A percentile compares a stretch with the other conserved stretches of the same genome.
Evolutionary conservation across 805 yeast genomes (phyloP).

Genomic region (Torulaspora indica): DNA sequence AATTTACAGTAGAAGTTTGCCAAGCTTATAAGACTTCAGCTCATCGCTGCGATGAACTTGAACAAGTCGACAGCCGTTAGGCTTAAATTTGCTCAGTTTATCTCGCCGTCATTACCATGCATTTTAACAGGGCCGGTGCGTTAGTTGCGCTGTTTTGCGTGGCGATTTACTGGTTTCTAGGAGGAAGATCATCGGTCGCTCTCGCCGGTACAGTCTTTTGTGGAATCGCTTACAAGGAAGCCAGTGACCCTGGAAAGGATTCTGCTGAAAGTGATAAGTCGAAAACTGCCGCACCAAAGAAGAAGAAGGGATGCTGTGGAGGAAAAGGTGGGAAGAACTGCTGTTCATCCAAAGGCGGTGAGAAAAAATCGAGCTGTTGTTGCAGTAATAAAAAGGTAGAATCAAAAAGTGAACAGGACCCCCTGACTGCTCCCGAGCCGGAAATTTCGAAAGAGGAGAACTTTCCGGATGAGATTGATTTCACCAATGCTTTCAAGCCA

Average conservation of each 20-base stretch:
- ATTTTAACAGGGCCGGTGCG: slow-evolving; percentile 6
- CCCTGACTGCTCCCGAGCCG: slow-evolving; percentile 13
- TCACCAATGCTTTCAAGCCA: slow-evolving; percentile 37
- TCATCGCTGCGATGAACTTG: slow-evolving; percentile 2
- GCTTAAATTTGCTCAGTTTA: neutral
- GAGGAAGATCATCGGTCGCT: slow-evolving; percentile 39
- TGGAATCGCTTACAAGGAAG: slow-evolving; percentile 22
- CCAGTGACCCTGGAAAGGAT: slow-evolving; percentile 5
- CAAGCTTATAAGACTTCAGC: neutral
- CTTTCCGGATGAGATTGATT: slow-evolving; percentile 36
- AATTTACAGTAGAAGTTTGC: neutral
- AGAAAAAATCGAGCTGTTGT: slow-evolving; percentile 25
- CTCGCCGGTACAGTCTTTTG: slow-evolving; percentile 29
- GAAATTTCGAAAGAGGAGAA: slow-evolving; percentile 9
- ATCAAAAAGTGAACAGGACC: slow-evolving; percentile 13
- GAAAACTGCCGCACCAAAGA: slow-evolving; percentile 1
- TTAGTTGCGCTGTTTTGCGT: slow-evolving; percentile 4
- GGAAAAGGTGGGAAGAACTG: slow-evolving; percentile 21
- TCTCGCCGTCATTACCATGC: slow-evolving; percentile 2
- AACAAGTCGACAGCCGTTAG: neutral
- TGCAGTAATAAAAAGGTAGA: slow-evolving; percentile 33
- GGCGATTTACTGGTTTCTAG: slow-evolving; percentile 24
- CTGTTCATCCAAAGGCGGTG: slow-evolving; percentile 19
- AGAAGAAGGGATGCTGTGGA: slow-evolving; percentile 28
- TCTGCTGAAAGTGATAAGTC: neutral